Conservation (phyloP, 202 grass and related monocot genomes). For the Carex sylvatica region DNA sequence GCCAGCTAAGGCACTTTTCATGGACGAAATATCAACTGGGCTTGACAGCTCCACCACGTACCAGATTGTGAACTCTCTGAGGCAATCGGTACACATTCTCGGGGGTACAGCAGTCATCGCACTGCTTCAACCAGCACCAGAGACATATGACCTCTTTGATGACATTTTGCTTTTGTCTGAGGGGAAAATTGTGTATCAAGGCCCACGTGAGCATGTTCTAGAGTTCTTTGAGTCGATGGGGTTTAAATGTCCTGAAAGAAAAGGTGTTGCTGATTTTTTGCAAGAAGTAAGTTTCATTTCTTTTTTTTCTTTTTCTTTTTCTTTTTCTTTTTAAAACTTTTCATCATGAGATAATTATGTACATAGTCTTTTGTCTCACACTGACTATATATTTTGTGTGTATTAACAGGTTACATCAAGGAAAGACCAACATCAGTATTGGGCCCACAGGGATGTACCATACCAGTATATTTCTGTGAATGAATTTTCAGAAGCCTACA, state of each 20-base stretch:
- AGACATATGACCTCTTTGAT: constrained; percentile 89
- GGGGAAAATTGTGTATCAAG: constrained; percentile 91
- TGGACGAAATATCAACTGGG: constrained; percentile 94
- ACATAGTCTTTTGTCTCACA: not conserved
- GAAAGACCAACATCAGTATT: constrained; percentile 95
- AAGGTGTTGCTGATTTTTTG: constrained; percentile 92
- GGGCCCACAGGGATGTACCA: constrained; percentile 44
- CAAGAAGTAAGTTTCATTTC: constrained; percentile 64
- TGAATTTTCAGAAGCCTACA: constrained; percentile 67
- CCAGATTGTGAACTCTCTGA: constrained; percentile 81
- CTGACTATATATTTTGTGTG: constrained; percentile 30
- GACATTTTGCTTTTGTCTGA: constrained; percentile 85
- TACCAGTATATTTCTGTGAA: constrained; percentile 79
- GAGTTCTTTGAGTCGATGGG: constrained; percentile 83
- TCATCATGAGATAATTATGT: not conserved
- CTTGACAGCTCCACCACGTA: constrained; percentile 94
- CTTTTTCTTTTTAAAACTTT: not conserved
- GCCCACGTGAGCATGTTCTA: constrained; percentile 65
- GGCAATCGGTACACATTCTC: constrained; percentile 84
- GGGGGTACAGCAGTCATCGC: constrained; percentile 75
- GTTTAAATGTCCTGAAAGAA: constrained; percentile 94
- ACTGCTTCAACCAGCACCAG: constrained; percentile 88
- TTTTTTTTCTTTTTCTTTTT: not conserved
- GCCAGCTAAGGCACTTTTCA: constrained; percentile 86
- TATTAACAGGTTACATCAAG: constrained; percentile 78